A percentile compares a stretch with the other conserved stretches of the same genome.
These are phyloP conservation scores for Penicillium taxi DNA, from an alignment of 495 filamentous ascomycete genomes.

Conservation along the genomic window DNA sequence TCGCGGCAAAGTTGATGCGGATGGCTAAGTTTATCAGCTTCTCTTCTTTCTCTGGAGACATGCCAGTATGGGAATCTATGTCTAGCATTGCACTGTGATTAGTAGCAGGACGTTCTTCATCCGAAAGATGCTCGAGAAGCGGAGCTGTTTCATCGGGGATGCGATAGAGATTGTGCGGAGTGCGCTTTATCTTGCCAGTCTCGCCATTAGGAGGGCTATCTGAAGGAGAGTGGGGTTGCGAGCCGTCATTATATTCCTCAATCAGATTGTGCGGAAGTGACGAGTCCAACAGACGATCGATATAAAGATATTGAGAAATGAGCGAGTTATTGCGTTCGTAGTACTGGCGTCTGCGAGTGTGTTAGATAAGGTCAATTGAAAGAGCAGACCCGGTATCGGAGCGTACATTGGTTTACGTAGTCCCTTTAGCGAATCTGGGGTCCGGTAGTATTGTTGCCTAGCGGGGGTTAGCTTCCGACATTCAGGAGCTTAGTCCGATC, in stretches of 20 bases:
- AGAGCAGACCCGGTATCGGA: background rate
- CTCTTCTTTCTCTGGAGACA: slow-evolving; percentile 54
- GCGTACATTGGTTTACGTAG: slow-evolving; percentile 27
- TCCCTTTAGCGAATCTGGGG: slow-evolving; percentile 20
- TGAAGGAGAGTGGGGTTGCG: slow-evolving; percentile 2
- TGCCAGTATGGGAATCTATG: slow-evolving; percentile 35
- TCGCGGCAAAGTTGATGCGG: slow-evolving; percentile 80
- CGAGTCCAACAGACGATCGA: slow-evolving; percentile 84
- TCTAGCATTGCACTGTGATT: slow-evolving; percentile 23
- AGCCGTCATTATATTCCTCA: slow-evolving; percentile 58
- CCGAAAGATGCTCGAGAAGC: slow-evolving; percentile 28
- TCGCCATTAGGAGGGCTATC: background rate
- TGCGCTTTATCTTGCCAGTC: slow-evolving; percentile 57
- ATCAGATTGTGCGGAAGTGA: slow-evolving; percentile 78
- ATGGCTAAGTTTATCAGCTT: slow-evolving; percentile 71
- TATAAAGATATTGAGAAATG: slow-evolving; percentile 82
- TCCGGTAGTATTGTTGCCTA: slow-evolving; percentile 31
- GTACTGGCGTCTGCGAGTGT: slow-evolving; percentile 51
- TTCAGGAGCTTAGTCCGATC: background rate
- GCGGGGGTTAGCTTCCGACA: background rate
- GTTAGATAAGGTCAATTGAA: background rate
- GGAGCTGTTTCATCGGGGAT: slow-evolving; percentile 65
- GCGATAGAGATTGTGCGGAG: slow-evolving; percentile 72
- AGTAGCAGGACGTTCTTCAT: slow-evolving; percentile 28
- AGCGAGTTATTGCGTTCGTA: slow-evolving; percentile 78